Base-by-base conservation (phyloP, 139 green algal genomes). In the Limnomonas spitsbergensis region DNA sequence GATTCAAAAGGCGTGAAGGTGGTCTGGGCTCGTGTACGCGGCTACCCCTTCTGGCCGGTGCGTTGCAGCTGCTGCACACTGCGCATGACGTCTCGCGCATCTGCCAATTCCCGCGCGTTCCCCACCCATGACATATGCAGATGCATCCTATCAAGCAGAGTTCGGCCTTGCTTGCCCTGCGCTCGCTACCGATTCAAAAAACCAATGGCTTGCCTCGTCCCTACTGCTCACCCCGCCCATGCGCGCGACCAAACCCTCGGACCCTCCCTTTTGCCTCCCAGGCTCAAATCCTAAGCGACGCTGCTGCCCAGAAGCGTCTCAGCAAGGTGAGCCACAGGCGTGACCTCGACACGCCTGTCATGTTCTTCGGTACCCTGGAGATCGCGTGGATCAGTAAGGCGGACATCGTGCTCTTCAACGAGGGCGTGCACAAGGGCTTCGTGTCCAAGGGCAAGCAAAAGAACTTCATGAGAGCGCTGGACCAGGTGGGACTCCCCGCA, bases 291-390 rank as follows among this genome's bases (percentile, higher is more conserved):
- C 66, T 87, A 3, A 80, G 27, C n/a, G 79, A 84, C 2, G 53
- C 38, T 37, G 79, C 83, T 35, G 83, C 83, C 2, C 69, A 66
- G 3, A 84, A 83, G 73, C 78, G 78, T 53, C 83, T 87, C 4
- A 71, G 72, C 66, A 81, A 84, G 37, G 76, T 79, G 35, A 7
- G 14, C 1, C 78, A 82, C 78, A 83, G 53, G 70, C 80, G 73
- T 31, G 53, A 74, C n/a, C 38, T 67, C 2, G 69, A 80, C 9
- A 61, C 75, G 40, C 78, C 78, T 20, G 71, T 83, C 54, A 83
- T 83, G 70, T 95, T 95, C 75, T 95, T 95, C 81, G 91, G 91
- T n/a, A 94, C 92, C 0, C 78, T 87, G 29, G 86, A 92, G 74
- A 88, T 93, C 6, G 84, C 82, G 0, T 95, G 91, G 91, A 78